Percentiles rank a stretch among this genome's conserved stretches.
Evolutionary conservation across 257 asterid species (phyloP).

Genomic region (Scutellaria barbata): DNA sequence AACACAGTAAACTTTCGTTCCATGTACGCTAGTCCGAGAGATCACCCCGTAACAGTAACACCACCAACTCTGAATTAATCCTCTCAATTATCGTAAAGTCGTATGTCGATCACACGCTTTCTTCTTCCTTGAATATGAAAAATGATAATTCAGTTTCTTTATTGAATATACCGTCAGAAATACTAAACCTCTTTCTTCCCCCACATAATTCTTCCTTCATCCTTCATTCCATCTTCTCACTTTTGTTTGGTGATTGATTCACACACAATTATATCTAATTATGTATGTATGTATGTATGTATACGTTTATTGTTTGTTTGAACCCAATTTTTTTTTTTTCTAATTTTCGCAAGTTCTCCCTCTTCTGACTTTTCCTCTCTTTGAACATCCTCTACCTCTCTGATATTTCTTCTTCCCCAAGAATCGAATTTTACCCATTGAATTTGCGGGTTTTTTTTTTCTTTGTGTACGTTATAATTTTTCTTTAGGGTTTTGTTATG

Average conservation of each 20-base stretch:
- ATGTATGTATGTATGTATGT: background rate
- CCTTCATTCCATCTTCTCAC: conserved; percentile 4
- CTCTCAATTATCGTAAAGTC: too few relatives aligned
- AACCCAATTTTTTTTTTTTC: background rate
- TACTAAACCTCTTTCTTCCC: conserved; percentile 22
- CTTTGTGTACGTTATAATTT: background rate
- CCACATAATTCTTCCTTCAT: conserved; percentile 22
- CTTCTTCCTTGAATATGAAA: background rate
- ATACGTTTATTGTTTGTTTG: background rate
- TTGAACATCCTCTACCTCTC: conserved; percentile 24
- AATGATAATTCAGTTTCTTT: background rate
- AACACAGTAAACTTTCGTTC: too few relatives aligned
- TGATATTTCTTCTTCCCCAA: conserved; percentile 39
- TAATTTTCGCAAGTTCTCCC: conserved; percentile 31
- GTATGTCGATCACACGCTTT: too few relatives aligned
- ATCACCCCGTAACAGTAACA: too few relatives aligned
- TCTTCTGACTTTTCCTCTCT: conserved; percentile 40
- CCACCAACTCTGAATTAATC: too few relatives aligned
- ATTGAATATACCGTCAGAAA: background rate
- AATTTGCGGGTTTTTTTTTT: conserved; percentile 13
- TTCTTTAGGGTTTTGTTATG: conserved; percentile 39
- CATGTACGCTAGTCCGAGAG: too few relatives aligned
- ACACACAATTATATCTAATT: background rate
- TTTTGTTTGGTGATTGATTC: background rate
- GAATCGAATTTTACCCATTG: conserved; percentile 24